These are phyloP conservation scores for Brettanomyces nanus DNA, from an alignment of 805 yeast genomes.

Conservation along the genomic window DNA sequence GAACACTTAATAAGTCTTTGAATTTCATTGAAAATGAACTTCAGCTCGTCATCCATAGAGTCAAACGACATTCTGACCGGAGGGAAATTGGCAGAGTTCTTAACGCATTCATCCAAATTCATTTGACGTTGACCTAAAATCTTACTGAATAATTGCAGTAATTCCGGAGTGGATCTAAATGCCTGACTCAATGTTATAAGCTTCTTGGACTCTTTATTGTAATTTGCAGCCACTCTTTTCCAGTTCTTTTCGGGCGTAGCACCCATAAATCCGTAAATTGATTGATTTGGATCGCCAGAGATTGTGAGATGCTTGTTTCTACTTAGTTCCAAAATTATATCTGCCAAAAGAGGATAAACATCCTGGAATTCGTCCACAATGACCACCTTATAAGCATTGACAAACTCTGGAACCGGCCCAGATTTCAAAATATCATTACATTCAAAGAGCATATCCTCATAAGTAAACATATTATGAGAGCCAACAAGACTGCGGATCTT, in stretches of 20 bases:
- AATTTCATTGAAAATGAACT: constrained; percentile 39
- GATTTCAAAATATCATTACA: constrained; percentile 11
- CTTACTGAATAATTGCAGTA: constrained; percentile 35
- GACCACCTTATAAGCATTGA: constrained; percentile 29
- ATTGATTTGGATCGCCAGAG: constrained; percentile 68
- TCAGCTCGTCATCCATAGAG: constrained; percentile 29
- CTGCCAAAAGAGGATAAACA: constrained; percentile 42
- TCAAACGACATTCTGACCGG: constrained; percentile 22
- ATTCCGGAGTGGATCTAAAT: constrained; percentile 56
- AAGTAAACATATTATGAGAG: constrained; percentile 15
- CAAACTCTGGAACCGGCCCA: constrained; percentile 13
- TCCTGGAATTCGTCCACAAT: constrained; percentile 75
- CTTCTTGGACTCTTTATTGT: constrained; percentile 13
- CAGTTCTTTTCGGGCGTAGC: constrained; percentile 26
- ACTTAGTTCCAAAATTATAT: constrained; percentile 33
- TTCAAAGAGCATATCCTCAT: constrained; percentile 18
- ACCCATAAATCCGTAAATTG: constrained; percentile 62
- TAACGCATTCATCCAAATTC: constrained; percentile 13
- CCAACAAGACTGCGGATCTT: constrained; percentile 10
- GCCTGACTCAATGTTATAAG: constrained; percentile 39
- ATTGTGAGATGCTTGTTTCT: constrained; percentile 45
- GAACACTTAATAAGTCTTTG: constrained; percentile 31
- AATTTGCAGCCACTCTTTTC: constrained; percentile 13
- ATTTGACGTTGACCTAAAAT: constrained; percentile 12
- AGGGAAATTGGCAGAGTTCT: constrained; percentile 11